Evolutionary conservation across 2,329 filamentous ascomycete species (phyloP), one percentile per base, ranked within the genome.

Genomic region (Onygena corvina): DNA sequence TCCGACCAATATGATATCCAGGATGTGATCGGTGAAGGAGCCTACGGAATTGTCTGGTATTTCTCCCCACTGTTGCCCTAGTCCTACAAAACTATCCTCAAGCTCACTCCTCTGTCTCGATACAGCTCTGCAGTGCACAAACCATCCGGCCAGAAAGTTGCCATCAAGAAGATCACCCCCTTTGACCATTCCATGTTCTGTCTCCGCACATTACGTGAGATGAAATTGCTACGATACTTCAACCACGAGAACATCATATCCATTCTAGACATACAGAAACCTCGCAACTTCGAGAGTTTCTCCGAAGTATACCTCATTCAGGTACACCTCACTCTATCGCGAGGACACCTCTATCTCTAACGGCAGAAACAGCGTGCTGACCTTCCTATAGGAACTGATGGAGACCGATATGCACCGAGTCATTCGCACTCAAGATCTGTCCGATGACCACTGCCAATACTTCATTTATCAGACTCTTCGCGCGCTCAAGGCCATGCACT

Each of bases 211-310:
- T 75, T 98, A 57, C 88, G 92, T 68, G 92, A 98, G 72, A 98
- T 98, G 92, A 98, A 98, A 79, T 77, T 98, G 51, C 74, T 98
- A 62, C 80, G 92, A 61, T 96, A 98, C 72, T 98, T 98, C 76
- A 98, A 96, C 72, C 92, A 98, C 67, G 92, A 98, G 72, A 98
- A 98, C 71, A 96, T 98, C 73, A 98, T 98, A 66, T 96, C 89
- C 47, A 98, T 98, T 60, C 81, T 98, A 59, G 92, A 98, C 67
- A 98, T 98, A 60, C 92, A 98, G 72, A 94, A 95, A 73, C 92
- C 92, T 35, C 80, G 90, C 61, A 94, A 84, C 73, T 96, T 93
- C 64, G 90, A 96, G 65, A 84, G 81, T 47, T 98, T 98, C 70
- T 89, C 89, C 50, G 92, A 98, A 70, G 92, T 98, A 54, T 98